phyloP scores from a whole-genome alignment of 352 stramenopile species.

The Globisporangium mamillatum region DNA sequence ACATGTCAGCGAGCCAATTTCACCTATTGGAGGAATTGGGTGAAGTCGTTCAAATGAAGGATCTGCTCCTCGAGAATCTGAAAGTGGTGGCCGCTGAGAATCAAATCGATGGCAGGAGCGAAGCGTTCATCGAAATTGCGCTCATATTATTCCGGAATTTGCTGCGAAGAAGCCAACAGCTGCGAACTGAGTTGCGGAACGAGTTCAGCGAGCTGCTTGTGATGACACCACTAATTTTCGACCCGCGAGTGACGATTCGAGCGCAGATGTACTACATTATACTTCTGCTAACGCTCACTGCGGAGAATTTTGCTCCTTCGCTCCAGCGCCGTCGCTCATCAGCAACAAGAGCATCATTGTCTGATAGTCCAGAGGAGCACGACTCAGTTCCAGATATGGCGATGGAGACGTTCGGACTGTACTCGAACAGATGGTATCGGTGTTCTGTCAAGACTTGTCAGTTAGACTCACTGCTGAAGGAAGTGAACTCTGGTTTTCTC shows the following conservation, averaged over 20 bases:
- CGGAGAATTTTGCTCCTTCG: slow-evolving; percentile 35
- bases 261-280: slow-evolving; percentile 62
- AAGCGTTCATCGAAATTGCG: slow-evolving; percentile 18
- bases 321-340: background rate
- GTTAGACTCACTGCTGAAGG: slow-evolving; percentile 16
- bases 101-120: background rate
- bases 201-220: slow-evolving; percentile 23
- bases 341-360: too few species aligned
- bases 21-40: slow-evolving; percentile 18
- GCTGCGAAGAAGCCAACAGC: slow-evolving; percentile 32
- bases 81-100: too few species aligned
- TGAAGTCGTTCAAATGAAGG: slow-evolving; percentile 15
- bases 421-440: slow-evolving; percentile 35
- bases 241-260: slow-evolving; percentile 34
- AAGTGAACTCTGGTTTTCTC: background rate
- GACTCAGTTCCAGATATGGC: slow-evolving; percentile 14
- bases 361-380: background rate
- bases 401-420: slow-evolving; percentile 35
- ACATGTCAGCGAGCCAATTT: slow-evolving; percentile 14
- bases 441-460: slow-evolving; percentile 29
- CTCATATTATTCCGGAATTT: slow-evolving; percentile 44
- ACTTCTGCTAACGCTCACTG: slow-evolving; percentile 49
- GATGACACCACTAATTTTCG: slow-evolving; percentile 41
- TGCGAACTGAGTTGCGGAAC: slow-evolving; percentile 31
- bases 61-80: slow-evolving; percentile 14